Percentiles rank a stretch among this genome's conserved stretches.
These are phyloP conservation scores for Populus davidiana DNA, from an alignment of 345 rosid genomes.

Conservation along the genomic window DNA sequence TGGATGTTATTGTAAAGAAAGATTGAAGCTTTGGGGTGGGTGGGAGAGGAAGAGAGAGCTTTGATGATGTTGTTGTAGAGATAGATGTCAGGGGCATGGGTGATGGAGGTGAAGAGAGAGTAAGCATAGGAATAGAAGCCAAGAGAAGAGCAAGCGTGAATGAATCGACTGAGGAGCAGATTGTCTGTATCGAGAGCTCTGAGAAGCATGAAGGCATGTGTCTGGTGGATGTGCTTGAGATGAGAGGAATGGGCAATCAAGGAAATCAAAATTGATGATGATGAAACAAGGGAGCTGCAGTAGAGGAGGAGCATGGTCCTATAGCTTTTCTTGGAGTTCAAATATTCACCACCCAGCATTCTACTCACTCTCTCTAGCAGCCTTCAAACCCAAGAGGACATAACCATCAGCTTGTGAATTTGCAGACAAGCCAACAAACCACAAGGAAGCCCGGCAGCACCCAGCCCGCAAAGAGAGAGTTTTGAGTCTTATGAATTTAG, in stretches of 20 bases:
- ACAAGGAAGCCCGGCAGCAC: no score
- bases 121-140: slow-evolving; percentile 51
- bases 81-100: slow-evolving; percentile 27
- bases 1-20: slow-evolving; percentile 46
- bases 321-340: no score
- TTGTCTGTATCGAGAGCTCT: slow-evolving; percentile 40
- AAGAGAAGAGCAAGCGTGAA: slow-evolving; percentile 44
- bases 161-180: slow-evolving; percentile 43
- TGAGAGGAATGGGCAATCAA: slow-evolving; percentile 35
- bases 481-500: no score
- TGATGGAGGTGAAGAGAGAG: slow-evolving; percentile 32
- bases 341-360: no score
- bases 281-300: no score
- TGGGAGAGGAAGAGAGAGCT: slow-evolving; percentile 38
- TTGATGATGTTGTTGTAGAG: slow-evolving; percentile 59
- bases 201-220: slow-evolving; percentile 49
- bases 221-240: slow-evolving; percentile 42
- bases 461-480: no score
- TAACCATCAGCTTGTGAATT: no score
- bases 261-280: not conserved
- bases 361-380: no score
- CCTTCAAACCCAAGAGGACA: no score
- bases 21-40: slow-evolving; percentile 40
- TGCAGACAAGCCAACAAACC: no score
- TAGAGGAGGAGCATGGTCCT: no score